phyloP scores from a whole-genome alignment of 2,329 filamentous ascomycete genomes.

The Ceratocystis huliohia region DNA sequence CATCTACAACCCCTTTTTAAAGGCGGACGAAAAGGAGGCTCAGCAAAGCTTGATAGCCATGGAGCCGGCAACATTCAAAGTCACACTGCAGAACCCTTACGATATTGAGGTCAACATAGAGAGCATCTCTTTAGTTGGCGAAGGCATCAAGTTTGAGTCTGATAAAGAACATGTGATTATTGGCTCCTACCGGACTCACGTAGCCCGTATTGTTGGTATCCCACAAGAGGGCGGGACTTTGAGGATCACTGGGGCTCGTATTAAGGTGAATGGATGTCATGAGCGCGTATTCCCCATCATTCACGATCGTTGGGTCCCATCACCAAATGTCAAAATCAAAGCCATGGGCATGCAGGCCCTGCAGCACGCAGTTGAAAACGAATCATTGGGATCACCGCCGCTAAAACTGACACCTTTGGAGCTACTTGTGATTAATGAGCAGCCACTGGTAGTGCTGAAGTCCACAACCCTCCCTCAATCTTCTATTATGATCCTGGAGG shows the following conservation, averaged over 20 bases:
- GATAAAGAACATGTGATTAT: slow-evolving; percentile 52
- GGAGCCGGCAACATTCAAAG: slow-evolving; percentile 62
- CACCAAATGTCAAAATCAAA: slow-evolving; percentile 62
- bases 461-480: slow-evolving; percentile 69
- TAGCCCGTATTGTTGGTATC: slow-evolving; percentile 56
- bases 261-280: slow-evolving; percentile 70
- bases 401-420: slow-evolving; percentile 42
- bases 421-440: slow-evolving; percentile 63
- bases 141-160: slow-evolving; percentile 60
- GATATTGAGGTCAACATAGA: slow-evolving; percentile 89
- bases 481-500: slow-evolving; percentile 84
- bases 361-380: slow-evolving; percentile 32
- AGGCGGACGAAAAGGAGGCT: slow-evolving; percentile 43
- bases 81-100: slow-evolving; percentile 86
- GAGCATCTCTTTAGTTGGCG: slow-evolving; percentile 58
- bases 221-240: slow-evolving; percentile 55
- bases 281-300: slow-evolving; percentile 79
- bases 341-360: slow-evolving; percentile 52
- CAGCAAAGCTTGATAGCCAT: slow-evolving; percentile 64
- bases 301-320: slow-evolving; percentile 58
- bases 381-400: slow-evolving; percentile 30
- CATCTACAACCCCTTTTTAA: slow-evolving; percentile 84
- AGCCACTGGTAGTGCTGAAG: slow-evolving; percentile 65
- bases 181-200: slow-evolving; percentile 72
- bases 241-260: slow-evolving; percentile 61